Percentiles rank a stretch among this genome's conserved stretches.
Conservation (phyloP, 805 yeast genomes). For the Hanseniaspora jakobsenii region DNA sequence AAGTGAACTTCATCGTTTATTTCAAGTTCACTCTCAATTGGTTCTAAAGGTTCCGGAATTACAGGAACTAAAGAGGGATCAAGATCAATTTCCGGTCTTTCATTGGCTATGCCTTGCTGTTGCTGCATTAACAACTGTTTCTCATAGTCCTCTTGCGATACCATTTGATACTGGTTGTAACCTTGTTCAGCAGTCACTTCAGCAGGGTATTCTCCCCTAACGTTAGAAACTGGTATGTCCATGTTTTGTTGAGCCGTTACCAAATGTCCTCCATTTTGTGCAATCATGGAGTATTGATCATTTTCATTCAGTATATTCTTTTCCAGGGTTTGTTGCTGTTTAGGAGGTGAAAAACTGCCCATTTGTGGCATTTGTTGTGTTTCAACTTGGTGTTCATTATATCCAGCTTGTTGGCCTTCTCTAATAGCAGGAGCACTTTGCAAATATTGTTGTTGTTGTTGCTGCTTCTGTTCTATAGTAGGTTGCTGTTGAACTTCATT, state of each 20-base stretch:
- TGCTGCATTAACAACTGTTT: slow-evolving; percentile 23
- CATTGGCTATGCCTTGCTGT: slow-evolving; percentile 23
- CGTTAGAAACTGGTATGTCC: slow-evolving; percentile 29
- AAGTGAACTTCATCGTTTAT: slow-evolving; percentile 76
- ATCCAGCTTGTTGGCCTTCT: slow-evolving; percentile 15
- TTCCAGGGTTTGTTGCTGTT: slow-evolving; percentile 22
- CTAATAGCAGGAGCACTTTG: slow-evolving; percentile 12
- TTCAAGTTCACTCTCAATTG: slow-evolving; percentile 43
- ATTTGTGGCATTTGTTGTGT: slow-evolving; percentile 26
- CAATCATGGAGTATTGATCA: slow-evolving; percentile 27
- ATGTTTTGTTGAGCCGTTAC: slow-evolving; percentile 20
- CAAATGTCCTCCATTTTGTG: slow-evolving; percentile 10
- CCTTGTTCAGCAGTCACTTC: slow-evolving; percentile 22
- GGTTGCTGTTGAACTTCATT: slow-evolving; percentile 24
- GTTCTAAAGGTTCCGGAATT: slow-evolving; percentile 69
- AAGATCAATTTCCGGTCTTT: slow-evolving; percentile 34
- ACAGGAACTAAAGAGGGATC: slow-evolving; percentile 70
- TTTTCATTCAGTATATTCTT: slow-evolving; percentile 19
- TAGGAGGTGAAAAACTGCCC: slow-evolving; percentile 31
- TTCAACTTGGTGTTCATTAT: slow-evolving; percentile 7
- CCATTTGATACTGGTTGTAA: slow-evolving; percentile 17
- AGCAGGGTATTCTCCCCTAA: slow-evolving; percentile 26
- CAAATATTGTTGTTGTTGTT: slow-evolving; percentile 8
- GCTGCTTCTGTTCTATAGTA: slow-evolving; percentile 13
- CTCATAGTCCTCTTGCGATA: slow-evolving; percentile 16